These are phyloP conservation scores for Afroboletus lepidellus DNA, from an alignment of 1,284 basidiomycete species.

Conservation along the genomic window DNA sequence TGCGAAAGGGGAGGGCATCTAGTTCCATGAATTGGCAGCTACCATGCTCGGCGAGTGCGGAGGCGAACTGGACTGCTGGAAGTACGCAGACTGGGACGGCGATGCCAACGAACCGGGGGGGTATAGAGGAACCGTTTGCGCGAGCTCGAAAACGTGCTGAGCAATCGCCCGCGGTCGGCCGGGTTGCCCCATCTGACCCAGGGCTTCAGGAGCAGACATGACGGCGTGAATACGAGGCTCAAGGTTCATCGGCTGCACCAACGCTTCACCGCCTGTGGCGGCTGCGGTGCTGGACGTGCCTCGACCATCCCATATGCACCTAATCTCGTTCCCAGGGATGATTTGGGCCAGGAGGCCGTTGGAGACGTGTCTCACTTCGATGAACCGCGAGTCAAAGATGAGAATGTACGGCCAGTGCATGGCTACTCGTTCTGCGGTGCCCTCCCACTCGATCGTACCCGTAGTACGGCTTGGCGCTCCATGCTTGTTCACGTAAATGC, in stretches of 20 bases:
- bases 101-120: constrained; percentile 62
- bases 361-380: constrained; percentile 87
- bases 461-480: constrained; percentile 77
- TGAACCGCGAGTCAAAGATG: constrained; percentile 88
- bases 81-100: constrained; percentile 60
- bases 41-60: constrained; percentile 51
- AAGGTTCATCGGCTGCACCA: constrained; percentile 51
- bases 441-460: constrained; percentile 92
- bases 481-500: constrained; percentile 86
- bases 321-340: constrained; percentile 78
- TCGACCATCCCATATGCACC: constrained; percentile 86
- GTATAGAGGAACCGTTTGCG: constrained; percentile 73
- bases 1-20: constrained; percentile 1
- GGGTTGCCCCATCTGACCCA: constrained; percentile 34
- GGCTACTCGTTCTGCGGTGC: constrained; percentile 82
- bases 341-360: constrained; percentile 89
- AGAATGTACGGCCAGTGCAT: constrained; percentile 89
- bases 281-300: constrained; percentile 47
- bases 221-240: constrained; percentile 75
- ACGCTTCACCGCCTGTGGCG: constrained; percentile 21
- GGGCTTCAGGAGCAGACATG: constrained; percentile 58
- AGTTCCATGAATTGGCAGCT: constrained; percentile 27
- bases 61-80: constrained; percentile 60
- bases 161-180: constrained; percentile 47
- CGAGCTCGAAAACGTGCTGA: constrained; percentile 79